These are phyloP conservation scores for Debaryomycetaceae sp. DNA, from an alignment of 1,139 yeast species.

Conservation along the genomic window DNA sequence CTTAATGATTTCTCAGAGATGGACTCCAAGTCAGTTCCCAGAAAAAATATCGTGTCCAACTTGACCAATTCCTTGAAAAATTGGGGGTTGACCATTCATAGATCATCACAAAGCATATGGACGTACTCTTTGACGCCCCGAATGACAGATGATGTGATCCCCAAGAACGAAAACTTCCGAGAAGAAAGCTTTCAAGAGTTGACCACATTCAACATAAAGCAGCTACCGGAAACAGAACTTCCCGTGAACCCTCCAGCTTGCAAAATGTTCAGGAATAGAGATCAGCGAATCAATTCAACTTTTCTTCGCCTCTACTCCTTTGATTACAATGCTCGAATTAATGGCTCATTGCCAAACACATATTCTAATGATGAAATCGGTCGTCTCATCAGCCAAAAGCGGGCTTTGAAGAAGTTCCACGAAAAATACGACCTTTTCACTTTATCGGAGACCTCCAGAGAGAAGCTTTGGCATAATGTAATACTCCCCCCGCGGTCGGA, in stretches of 20 bases:
- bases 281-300: conserved; percentile 43
- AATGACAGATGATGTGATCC: conserved; percentile 23
- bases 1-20: not conserved
- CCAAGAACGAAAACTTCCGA: conserved; percentile 5
- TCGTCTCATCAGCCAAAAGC: conserved; percentile 12
- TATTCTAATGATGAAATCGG: conserved; percentile 23
- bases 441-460: conserved; percentile 37
- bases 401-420: conserved; percentile 27
- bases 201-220: conserved; percentile 4
- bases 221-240: not conserved
- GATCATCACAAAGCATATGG: conserved; percentile 4
- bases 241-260: not conserved
- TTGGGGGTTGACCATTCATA: conserved; percentile 8
- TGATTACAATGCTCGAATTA: conserved; percentile 36
- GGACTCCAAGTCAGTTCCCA: not conserved
- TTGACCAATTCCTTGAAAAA: conserved; percentile 13
- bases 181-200: conserved; percentile 4
- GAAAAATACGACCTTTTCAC: conserved; percentile 22
- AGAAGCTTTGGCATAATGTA: conserved; percentile 50
- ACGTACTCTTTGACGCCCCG: conserved; percentile 15
- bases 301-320: conserved; percentile 48
- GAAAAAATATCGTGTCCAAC: conserved; percentile 11
- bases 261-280: conserved; percentile 33
- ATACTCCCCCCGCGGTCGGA: conserved; percentile 48
- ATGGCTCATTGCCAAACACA: conserved; percentile 27